Percentiles rank a stretch among this genome's conserved stretches.
phyloP scores from a whole-genome alignment of 2,329 filamentous ascomycete species.

The Pseudogymnoascus sp. region DNA sequence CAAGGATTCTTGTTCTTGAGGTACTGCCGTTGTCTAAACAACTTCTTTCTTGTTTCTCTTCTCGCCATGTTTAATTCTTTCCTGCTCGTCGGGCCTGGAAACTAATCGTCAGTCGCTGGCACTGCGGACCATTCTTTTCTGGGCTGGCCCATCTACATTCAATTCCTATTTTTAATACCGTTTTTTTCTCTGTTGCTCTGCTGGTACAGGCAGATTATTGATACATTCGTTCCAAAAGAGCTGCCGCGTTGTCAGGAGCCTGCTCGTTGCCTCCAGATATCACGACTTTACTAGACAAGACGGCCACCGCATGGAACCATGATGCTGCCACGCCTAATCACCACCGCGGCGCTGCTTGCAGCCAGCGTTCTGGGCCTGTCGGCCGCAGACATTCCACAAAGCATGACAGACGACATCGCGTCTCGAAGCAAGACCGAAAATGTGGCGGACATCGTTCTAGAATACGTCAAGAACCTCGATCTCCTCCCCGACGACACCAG shows the following conservation, averaged over 20 bases:
- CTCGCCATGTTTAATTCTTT: constrained; percentile 6
- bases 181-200: background rate
- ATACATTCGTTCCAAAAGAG: background rate
- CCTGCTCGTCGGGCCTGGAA: constrained; percentile 1
- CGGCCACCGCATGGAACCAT: background rate
- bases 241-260: background rate
- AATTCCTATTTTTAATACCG: background rate
- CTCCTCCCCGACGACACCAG: background rate
- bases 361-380: background rate
- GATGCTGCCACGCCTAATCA: constrained; percentile 4
- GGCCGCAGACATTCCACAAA: background rate
- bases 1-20: background rate
- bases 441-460: background rate
- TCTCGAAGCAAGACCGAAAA: background rate
- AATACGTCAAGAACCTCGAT: constrained; percentile 1
- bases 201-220: background rate
- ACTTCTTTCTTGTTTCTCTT: background rate
- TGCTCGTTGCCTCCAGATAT: background rate
- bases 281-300: background rate
- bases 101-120: background rate
- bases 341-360: background rate
- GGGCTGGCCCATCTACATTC: constrained; percentile 5
- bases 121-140: background rate
- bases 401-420: background rate
- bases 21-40: background rate